Evolutionary conservation across 495 filamentous ascomycete species (phyloP).

Genomic region (Hypoxylon intermedium): DNA sequence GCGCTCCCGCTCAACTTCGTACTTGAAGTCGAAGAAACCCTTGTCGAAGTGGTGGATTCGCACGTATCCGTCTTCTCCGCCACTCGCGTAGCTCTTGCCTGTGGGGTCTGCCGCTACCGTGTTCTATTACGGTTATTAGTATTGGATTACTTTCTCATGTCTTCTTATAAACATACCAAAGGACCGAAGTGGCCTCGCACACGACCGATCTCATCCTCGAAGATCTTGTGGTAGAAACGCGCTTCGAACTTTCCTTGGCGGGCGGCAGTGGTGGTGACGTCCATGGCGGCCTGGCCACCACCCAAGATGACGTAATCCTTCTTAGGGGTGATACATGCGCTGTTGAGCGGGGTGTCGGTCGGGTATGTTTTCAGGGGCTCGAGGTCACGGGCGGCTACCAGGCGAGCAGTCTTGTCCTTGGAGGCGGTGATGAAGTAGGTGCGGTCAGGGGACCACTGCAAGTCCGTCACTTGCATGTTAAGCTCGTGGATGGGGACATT

Average conservation of each 20-base stretch:
- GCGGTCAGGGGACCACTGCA: slow-evolving; percentile 92
- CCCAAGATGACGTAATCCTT: slow-evolving; percentile 98
- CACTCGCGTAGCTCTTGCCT: slow-evolving; percentile 89
- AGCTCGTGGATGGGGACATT: slow-evolving; percentile 82
- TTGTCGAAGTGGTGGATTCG: slow-evolving; percentile 98
- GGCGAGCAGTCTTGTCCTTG: slow-evolving; percentile 94
- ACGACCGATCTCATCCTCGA: slow-evolving; percentile 97
- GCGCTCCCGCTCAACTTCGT: slow-evolving; percentile 87
- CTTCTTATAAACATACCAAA: slow-evolving; percentile 66
- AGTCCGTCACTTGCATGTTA: slow-evolving; percentile 84
- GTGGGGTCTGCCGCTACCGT: slow-evolving; percentile 85
- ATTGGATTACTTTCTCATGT: too few species aligned
- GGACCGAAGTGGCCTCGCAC: slow-evolving; percentile 97
- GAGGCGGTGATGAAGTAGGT: slow-evolving; percentile 98
- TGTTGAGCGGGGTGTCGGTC: slow-evolving; percentile 96
- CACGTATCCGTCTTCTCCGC: slow-evolving; percentile 98
- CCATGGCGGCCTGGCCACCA: slow-evolving; percentile 97
- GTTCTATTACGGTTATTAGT: slow-evolving; percentile 47
- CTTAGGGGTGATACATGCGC: slow-evolving; percentile 87
- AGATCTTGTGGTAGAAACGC: slow-evolving; percentile 98
- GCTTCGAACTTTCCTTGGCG: slow-evolving; percentile 99
- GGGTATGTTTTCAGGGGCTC: slow-evolving; percentile 89
- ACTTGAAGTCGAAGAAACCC: slow-evolving; percentile 97
- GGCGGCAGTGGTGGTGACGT: slow-evolving; percentile 93
- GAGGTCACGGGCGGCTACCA: slow-evolving; percentile 82